These are phyloP conservation scores for Pseudogymnoascus destructans DNA, from an alignment of 2,329 filamentous ascomycete genomes.

Conservation along the genomic window DNA sequence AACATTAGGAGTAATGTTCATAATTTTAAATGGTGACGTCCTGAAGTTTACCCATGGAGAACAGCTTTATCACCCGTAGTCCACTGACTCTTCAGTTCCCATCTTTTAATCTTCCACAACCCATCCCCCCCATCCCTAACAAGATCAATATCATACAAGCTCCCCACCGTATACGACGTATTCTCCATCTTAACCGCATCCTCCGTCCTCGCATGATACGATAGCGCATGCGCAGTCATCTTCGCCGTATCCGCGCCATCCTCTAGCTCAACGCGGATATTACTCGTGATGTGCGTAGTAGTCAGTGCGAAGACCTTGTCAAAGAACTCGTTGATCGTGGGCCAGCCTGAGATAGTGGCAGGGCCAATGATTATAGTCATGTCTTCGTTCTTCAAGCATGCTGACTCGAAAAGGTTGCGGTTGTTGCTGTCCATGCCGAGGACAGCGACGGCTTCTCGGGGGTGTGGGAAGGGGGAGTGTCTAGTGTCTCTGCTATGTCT, in stretches of 20 bases:
- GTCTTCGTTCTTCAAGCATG: slow-evolving; percentile 13
- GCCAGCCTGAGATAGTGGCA: slow-evolving; percentile 9
- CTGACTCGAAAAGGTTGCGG: slow-evolving; percentile 18
- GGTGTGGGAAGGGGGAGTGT: slow-evolving; percentile 15
- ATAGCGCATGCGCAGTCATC: slow-evolving; percentile 20
- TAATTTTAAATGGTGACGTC: background rate
- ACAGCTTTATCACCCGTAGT: slow-evolving; percentile 20
- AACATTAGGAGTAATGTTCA: background rate
- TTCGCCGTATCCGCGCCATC: slow-evolving; percentile 21
- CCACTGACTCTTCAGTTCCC: slow-evolving; percentile 25
- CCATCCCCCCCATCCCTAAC: slow-evolving; percentile 22
- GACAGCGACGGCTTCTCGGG: slow-evolving; percentile 21
- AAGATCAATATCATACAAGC: slow-evolving; percentile 24
- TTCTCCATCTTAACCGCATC: slow-evolving; percentile 21
- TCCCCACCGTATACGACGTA: slow-evolving; percentile 20
- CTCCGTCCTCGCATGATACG: slow-evolving; percentile 23
- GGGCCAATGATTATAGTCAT: slow-evolving; percentile 11
- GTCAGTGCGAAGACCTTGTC: slow-evolving; percentile 19
- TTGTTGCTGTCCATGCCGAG: slow-evolving; percentile 20
- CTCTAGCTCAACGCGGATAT: slow-evolving; percentile 22
- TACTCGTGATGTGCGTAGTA: slow-evolving; percentile 26
- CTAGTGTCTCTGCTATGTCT: no score
- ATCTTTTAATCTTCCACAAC: slow-evolving; percentile 28
- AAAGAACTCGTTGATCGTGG: slow-evolving; percentile 13
- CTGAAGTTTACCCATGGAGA: background rate